A percentile compares a stretch with the other conserved stretches of the same genome.
Evolutionary conservation across 2,329 filamentous ascomycete genomes (phyloP).

Genomic region (Botrytis squamosa): DNA sequence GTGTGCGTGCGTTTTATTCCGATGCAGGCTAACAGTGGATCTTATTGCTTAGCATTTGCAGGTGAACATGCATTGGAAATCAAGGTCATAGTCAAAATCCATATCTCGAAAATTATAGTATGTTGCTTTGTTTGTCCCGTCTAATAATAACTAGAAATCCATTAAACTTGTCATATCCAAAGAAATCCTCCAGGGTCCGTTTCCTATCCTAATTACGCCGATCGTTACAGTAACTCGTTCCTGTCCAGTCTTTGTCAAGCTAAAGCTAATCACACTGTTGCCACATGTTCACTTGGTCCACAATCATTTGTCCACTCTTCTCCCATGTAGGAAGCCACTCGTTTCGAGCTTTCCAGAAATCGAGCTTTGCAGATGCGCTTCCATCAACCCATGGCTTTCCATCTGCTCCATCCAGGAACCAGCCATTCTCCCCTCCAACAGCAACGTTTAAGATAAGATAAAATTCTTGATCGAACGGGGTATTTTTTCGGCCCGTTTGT

Average conservation of each 20-base stretch:
- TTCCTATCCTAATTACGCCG: neutral
- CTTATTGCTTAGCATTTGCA: neutral
- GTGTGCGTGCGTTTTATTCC: neutral
- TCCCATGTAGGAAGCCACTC: slow-evolving; percentile 72
- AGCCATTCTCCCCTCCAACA: slow-evolving; percentile 77
- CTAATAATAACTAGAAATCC: slow-evolving; percentile 16
- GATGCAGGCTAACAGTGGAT: slow-evolving; percentile 1
- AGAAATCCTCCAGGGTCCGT: slow-evolving; percentile 4
- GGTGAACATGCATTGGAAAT: neutral
- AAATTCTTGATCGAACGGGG: slow-evolving; percentile 75
- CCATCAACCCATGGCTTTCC: slow-evolving; percentile 79
- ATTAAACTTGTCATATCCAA: slow-evolving; percentile 4
- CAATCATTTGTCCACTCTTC: slow-evolving; percentile 58
- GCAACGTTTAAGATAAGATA: slow-evolving; percentile 75
- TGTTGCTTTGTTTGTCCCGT: neutral
- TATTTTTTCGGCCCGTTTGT: slow-evolving; percentile 56
- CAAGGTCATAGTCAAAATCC: neutral
- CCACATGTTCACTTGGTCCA: slow-evolving; percentile 70
- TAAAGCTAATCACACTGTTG: slow-evolving; percentile 61
- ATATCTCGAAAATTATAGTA: neutral
- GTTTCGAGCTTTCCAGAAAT: slow-evolving; percentile 71
- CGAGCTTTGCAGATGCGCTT: slow-evolving; percentile 63
- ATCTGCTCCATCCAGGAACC: slow-evolving; percentile 72
- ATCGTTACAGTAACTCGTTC: neutral
- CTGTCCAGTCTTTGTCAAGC: neutral